phyloP scores from a whole-genome alignment of 1,139 yeast genomes.

The Candida sp. region DNA sequence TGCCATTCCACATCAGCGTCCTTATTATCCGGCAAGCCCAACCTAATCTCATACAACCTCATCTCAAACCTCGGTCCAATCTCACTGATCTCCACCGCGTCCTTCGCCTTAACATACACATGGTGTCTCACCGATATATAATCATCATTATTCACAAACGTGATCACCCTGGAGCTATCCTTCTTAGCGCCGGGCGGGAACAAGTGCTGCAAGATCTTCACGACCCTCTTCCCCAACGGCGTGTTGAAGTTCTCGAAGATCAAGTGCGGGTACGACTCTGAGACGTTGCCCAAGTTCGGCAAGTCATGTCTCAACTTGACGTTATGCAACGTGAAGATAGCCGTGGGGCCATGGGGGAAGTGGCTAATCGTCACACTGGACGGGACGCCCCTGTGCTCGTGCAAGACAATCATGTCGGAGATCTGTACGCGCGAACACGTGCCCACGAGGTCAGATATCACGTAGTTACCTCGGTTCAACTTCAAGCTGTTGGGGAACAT shows the following conservation, averaged over 20 bases:
- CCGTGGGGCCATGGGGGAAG: constrained; percentile 98
- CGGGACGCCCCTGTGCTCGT: constrained; percentile 99
- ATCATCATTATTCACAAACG: constrained; percentile 91
- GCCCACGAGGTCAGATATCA: constrained; percentile 82
- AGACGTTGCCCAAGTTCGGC: constrained; percentile 81
- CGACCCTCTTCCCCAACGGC: constrained; percentile 83
- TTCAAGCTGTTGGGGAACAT: constrained; percentile 90
- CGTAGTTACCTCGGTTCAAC: constrained; percentile 91
- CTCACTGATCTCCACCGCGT: constrained; percentile 91
- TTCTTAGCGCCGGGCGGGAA: constrained; percentile 98
- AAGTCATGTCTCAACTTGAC: constrained; percentile 95
- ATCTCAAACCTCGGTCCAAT: constrained; percentile 99
- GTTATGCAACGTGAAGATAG: constrained; percentile 91
- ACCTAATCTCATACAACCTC: constrained; percentile 84
- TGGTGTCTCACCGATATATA: constrained; percentile 95
- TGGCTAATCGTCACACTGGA: constrained; percentile 92
- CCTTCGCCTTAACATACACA: constrained; percentile 87
- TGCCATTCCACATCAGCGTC: constrained; percentile 99
- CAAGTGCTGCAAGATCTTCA: constrained; percentile 78
- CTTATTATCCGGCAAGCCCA: constrained; percentile 92
- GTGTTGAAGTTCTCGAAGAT: constrained; percentile 93
- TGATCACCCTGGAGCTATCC: constrained; percentile 81
- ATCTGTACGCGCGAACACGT: constrained; percentile 76
- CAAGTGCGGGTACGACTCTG: constrained; percentile 93
- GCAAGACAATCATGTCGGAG: constrained; percentile 84